phyloP scores from a whole-genome alignment of 495 filamentous ascomycete genomes.

The Penicillium crystallinum region DNA sequence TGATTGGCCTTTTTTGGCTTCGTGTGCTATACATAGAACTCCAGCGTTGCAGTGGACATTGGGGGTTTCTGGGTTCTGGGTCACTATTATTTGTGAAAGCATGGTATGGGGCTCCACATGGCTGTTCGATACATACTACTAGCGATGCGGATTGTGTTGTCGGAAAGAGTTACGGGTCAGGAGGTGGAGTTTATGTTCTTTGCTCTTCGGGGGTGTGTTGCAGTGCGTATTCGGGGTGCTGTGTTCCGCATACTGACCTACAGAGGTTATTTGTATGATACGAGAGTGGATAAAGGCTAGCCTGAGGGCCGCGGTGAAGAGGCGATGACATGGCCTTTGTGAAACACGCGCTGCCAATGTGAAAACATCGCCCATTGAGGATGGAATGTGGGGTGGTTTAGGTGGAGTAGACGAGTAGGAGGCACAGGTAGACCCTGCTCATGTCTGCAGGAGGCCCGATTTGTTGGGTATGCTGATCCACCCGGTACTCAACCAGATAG shows the following conservation, averaged over 20 bases:
- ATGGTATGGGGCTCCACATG: background rate
- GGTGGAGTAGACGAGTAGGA: background rate
- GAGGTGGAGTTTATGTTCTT: background rate
- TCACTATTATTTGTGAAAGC: background rate
- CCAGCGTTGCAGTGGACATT: background rate
- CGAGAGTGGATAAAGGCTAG: background rate
- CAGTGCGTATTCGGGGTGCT: background rate
- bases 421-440: background rate
- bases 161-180: background rate
- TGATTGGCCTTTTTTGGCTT: background rate
- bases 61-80: background rate
- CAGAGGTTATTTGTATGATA: too few relatives aligned
- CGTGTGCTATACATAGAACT: slow-evolving; percentile 1
- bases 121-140: background rate
- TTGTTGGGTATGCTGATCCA: slow-evolving; percentile 6
- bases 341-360: background rate
- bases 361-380: background rate
- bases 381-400: background rate
- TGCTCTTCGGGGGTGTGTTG: background rate
- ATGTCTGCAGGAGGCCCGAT: background rate
- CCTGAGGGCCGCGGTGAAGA: background rate
- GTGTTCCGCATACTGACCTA: background rate
- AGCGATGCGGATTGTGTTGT: background rate
- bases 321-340: slow-evolving; percentile 5
- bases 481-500: slow-evolving; percentile 12